Base-by-base conservation (phyloP, 2,329 filamentous ascomycete species). In the Trichoderma breve region DNA sequence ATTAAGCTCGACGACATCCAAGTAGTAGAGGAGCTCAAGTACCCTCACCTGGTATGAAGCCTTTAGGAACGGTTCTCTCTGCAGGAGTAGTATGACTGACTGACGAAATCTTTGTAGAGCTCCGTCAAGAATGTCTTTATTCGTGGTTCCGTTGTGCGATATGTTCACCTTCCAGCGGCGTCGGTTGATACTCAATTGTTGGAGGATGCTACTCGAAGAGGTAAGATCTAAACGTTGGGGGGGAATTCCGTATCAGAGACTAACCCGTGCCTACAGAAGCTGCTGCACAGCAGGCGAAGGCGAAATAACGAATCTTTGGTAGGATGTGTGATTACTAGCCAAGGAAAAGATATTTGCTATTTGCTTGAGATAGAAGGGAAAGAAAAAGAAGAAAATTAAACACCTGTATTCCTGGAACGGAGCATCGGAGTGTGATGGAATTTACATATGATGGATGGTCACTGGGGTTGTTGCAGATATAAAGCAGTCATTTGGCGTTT, bases 1-100 rank as follows among this genome's bases (percentile, higher is more conserved):
- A 98, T 99, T 85, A 98, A 98, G 86, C 90, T 99, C 65, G 96
- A 99, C 80, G 94, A 98, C 79, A 97, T 98, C 73, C 88, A 91
- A 74, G 95, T 98, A 36, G 88, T 97, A 30, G 95, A 99, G 76
- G 94, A 98, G 84, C 85, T 96, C 79, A 94, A 95, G 83, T 98
- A 98, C 81, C 96, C 96, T 65, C 96, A 99, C 83, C 84, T 99
- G 82, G 93, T 95, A 78, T 68, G 86, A 79, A 32, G 14, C 12
- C 12, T 39, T 14, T 66, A n/a, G 39, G 15, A 24, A 2, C 24
- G n/a, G 39, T n/a, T 43, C 18, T 18, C n/a, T 9, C 6, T n/a
- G 28, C 9, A 26, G 18, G 18, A 15, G 14, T 14, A 6, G 14
- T 18, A 14, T 30, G 18, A 34, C 11, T 14, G 24, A n/a, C 70